Evolutionary conservation across 257 asterid species (phyloP), one percentile per base, ranked within the genome.

Genomic region (Gentiana straminea): DNA sequence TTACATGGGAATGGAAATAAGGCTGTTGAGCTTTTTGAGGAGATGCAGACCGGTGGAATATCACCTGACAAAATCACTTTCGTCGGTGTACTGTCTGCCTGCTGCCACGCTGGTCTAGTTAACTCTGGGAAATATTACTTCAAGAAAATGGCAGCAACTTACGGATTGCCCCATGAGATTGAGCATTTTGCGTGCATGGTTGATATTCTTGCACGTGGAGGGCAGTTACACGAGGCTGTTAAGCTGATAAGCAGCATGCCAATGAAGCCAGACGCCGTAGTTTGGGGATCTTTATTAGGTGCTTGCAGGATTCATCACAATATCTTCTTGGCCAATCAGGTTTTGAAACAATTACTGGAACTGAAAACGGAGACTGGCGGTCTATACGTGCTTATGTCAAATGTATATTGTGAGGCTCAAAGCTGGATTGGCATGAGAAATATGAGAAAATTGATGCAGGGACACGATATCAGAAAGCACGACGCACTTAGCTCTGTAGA

Each of bases 171-270:
- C 7, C 74, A 55, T 35, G 81, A 74, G n/a, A 52, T 75, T 46
- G 81, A 76, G 60, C 89, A 81, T 52, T 81, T 78, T 59, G 77
- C 84, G 5, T 84, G 84, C 49, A 78, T 81, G 86, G 58, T 81
- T 6, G 89, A 81, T 63, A 64, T 84, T 59, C 81, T 78, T 61
- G 84, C 84, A 4, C 84, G 86, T 35, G 67, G 73, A 60, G 94
- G 94, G 51, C 62, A 68, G 4, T 54, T 84, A 59, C 64, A 68
- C 3, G 82, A 79, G 67, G 86, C 89, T 1, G 52, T 84, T 7
- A 65, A 67, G 59, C 54, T 84, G 51, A 71, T 78, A 11, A 77
- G 81, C 7, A 57, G 67, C 59, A 84, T 78, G 94, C 55, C 63
- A 4, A 68, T 72, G 79, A 81, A 70, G 61, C 81, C 94, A 1